Conservation (phyloP, 495 filamentous ascomycete genomes). For the Clohesyomyces aquaticus region DNA sequence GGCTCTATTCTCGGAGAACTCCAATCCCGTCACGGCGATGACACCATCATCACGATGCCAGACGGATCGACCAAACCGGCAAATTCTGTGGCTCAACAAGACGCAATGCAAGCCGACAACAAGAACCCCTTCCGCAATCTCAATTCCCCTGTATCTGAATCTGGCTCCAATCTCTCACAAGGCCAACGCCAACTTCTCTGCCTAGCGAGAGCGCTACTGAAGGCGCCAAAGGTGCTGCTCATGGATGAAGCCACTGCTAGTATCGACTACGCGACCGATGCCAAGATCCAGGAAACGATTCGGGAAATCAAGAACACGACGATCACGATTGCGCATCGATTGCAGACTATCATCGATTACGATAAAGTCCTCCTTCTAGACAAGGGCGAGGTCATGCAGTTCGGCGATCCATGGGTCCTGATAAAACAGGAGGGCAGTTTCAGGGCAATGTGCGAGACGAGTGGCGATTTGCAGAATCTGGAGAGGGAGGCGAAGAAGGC, state of each 20-base stretch:
- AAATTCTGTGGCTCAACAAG: constrained; percentile 37
- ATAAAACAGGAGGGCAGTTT: constrained; percentile 69
- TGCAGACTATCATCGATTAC: constrained; percentile 96
- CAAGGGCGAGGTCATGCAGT: constrained; percentile 85
- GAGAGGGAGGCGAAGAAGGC: constrained; percentile 76
- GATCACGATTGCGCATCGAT: constrained; percentile 95
- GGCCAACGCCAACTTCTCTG: constrained; percentile 95
- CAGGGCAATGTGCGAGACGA: constrained; percentile 92
- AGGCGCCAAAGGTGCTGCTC: constrained; percentile 85
- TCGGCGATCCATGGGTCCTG: constrained; percentile 80
- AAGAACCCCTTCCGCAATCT: constrained; percentile 95
- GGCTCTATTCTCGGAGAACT: constrained; percentile 29
- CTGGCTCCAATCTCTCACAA: constrained; percentile 94
- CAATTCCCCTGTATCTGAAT: constrained; percentile 82
- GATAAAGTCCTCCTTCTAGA: constrained; percentile 98
- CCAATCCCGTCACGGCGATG: constrained; percentile 18
- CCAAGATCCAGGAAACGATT: constrained; percentile 94
- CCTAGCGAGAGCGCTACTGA: constrained; percentile 90
- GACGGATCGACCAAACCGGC: constrained; percentile 49
- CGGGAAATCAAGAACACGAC: constrained; percentile 83
- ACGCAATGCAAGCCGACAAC: constrained; percentile 58
- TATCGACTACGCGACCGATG: constrained; percentile 95
- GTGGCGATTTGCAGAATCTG: constrained; percentile 78
- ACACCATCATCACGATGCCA: constrained; percentile 36
- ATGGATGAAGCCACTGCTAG: constrained; percentile 99